Conservation (phyloP, 1,284 basidiomycete genomes). For the Peniophora sp. region DNA sequence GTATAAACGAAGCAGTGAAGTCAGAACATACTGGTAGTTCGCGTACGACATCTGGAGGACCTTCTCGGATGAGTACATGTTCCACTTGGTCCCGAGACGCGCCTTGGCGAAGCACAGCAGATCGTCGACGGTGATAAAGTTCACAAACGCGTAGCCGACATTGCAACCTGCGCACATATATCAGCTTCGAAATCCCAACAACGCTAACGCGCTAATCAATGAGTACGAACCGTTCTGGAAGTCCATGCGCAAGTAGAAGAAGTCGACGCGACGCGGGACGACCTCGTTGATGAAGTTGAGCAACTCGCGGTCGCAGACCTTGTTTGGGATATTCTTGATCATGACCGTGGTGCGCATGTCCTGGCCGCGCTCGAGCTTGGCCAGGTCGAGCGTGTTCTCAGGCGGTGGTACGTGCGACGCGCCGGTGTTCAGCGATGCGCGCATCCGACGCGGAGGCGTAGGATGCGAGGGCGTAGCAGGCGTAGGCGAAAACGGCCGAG, state of each 20-base stretch:
- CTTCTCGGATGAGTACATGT: conserved; percentile 84
- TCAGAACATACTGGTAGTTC: conserved; percentile 66
- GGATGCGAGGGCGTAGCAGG: not conserved
- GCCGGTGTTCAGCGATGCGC: not conserved
- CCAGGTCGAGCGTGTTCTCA: conserved; percentile 59
- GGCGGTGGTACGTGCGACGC: conserved; percentile 1
- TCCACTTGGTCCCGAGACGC: conserved; percentile 76
- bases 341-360: conserved; percentile 82
- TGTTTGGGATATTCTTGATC: conserved; percentile 87
- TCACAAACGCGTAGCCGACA: conserved; percentile 83
- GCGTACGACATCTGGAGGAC: conserved; percentile 83
- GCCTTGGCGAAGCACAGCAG: conserved; percentile 66
- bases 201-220: conserved; percentile 2
- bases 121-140: conserved; percentile 74
- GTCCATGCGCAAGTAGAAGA: conserved; percentile 81
- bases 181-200: not conserved
- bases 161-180: conserved; percentile 55
- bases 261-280: conserved; percentile 66
- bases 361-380: conserved; percentile 61
- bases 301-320: conserved; percentile 75
- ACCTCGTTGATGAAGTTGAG: conserved; percentile 62
- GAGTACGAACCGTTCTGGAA: conserved; percentile 58
- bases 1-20: not conserved
- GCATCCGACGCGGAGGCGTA: not conserved
- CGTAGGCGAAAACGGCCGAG: not conserved